These are phyloP conservation scores for Cystoderma amianthinum DNA, from an alignment of 768 basidiomycete genomes.

Conservation along the genomic window DNA sequence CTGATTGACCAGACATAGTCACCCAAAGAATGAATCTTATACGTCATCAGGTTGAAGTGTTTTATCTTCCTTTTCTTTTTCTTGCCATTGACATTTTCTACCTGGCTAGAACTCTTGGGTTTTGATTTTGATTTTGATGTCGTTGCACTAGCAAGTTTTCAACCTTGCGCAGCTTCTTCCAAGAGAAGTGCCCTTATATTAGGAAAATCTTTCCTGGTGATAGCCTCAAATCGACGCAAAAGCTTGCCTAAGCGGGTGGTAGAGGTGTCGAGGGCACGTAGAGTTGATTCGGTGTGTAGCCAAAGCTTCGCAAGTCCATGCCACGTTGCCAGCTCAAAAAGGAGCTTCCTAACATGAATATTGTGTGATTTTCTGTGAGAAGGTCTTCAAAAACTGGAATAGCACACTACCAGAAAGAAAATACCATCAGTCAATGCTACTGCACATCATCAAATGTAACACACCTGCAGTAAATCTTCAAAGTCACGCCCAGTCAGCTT, in stretches of 20 bases:
- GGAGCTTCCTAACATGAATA: not conserved
- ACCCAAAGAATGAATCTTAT: constrained; percentile 6
- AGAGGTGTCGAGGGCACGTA: constrained; percentile 1
- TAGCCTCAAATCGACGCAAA: constrained; percentile 1
- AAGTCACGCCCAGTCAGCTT: constrained; percentile 19
- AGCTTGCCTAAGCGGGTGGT: constrained; percentile 1
- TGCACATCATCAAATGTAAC: too few relatives aligned
- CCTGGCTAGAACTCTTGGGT: too few relatives aligned
- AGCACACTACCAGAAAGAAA: too few relatives aligned
- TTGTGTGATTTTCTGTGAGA: constrained; percentile 4
- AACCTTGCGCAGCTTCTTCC: too few relatives aligned
- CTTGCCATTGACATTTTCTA: too few relatives aligned
- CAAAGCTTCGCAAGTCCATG: constrained; percentile 7
- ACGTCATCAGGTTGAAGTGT: constrained; percentile 4
- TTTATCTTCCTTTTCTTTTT: not conserved
- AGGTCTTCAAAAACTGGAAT: constrained; percentile 9
- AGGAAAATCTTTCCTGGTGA: too few relatives aligned
- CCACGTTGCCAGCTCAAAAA: constrained; percentile 3
- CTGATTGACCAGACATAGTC: constrained; percentile 5
- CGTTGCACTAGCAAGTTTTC: too few relatives aligned
- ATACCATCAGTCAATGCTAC: too few relatives aligned
- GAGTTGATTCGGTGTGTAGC: constrained; percentile 3
- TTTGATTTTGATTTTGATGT: too few relatives aligned
- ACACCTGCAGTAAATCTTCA: constrained; percentile 24
- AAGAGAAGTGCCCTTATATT: too few relatives aligned